These are phyloP conservation scores for Prototheca cutis DNA, from an alignment of 163 green algal genomes.

Conservation along the genomic window DNA sequence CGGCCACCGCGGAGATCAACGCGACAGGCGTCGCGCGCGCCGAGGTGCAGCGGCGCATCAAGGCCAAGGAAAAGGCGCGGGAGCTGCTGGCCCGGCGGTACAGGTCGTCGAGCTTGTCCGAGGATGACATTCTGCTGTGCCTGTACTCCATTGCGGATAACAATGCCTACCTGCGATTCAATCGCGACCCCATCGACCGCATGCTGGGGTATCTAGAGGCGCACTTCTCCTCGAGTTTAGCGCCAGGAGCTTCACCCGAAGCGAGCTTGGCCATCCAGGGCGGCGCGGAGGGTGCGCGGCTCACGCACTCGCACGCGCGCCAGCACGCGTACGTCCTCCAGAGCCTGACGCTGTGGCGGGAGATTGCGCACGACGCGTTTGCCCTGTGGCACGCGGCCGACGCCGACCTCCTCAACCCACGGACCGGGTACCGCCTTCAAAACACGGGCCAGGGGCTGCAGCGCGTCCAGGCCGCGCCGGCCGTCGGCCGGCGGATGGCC, in stretches of 20 bases:
- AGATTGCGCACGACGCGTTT: conserved; percentile 67
- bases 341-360: conserved; percentile 62
- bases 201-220: conserved; percentile 17
- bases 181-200: conserved; percentile 82
- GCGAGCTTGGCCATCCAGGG: conserved; percentile 25
- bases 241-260: conserved; percentile 8
- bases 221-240: neutral
- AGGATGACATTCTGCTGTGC: conserved; percentile 71
- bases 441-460: conserved; percentile 93
- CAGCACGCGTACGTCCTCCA: conserved; percentile 76
- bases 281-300: conserved; percentile 61
- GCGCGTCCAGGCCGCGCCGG: conserved; percentile 66
- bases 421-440: conserved; percentile 69
- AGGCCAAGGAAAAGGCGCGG: conserved; percentile 68
- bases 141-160: conserved; percentile 90
- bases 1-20: conserved; percentile 76
- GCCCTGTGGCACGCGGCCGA: conserved; percentile 86
- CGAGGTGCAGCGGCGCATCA: conserved; percentile 76
- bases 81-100: conserved; percentile 47
- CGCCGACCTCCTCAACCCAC: conserved; percentile 66
- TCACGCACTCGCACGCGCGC: conserved; percentile 86
- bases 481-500: conserved; percentile 57
- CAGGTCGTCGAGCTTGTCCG: conserved; percentile 13
- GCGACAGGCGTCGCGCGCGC: conserved; percentile 33
- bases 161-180: conserved; percentile 88